phyloP scores from a whole-genome alignment of 208 protist genomes.

The Phytomonas francai region DNA sequence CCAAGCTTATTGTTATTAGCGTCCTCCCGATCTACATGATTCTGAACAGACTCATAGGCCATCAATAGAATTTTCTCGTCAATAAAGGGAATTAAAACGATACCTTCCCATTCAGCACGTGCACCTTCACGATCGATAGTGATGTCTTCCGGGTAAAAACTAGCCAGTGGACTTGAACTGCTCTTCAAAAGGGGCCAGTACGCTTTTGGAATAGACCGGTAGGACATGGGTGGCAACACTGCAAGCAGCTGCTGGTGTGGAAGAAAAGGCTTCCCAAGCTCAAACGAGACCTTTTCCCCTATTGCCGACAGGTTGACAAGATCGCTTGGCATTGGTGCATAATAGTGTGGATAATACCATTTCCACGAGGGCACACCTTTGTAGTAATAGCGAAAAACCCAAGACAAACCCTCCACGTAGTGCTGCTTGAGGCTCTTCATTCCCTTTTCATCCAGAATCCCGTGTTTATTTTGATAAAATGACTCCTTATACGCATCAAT shows the following conservation, averaged over 20 bases:
- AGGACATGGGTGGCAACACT: slow-evolving; percentile 95
- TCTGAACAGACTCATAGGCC: slow-evolving; percentile 72
- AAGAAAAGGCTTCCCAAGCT: slow-evolving; percentile 71
- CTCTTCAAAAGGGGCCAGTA: slow-evolving; percentile 82
- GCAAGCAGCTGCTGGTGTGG: slow-evolving; percentile 96
- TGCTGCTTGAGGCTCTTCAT: slow-evolving; percentile 64
- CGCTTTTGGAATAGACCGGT: slow-evolving; percentile 78
- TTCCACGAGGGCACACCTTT: slow-evolving; percentile 84
- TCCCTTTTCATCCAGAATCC: slow-evolving; percentile 42
- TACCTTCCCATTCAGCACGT: slow-evolving; percentile 84
- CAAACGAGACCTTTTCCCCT: slow-evolving; percentile 46
- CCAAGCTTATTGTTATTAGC: slow-evolving; percentile 56
- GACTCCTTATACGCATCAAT: slow-evolving; percentile 80
- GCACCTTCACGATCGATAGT: slow-evolving; percentile 85
- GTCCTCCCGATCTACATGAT: slow-evolving; percentile 58
- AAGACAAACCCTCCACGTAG: slow-evolving; percentile 85
- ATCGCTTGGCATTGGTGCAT: slow-evolving; percentile 88
- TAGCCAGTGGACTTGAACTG: slow-evolving; percentile 59
- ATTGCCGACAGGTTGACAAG: slow-evolving; percentile 70
- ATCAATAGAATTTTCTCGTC: slow-evolving; percentile 66
- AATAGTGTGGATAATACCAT: slow-evolving; percentile 92
- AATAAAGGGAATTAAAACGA: slow-evolving; percentile 90
- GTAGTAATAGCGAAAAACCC: slow-evolving; percentile 89
- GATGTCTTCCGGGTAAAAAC: slow-evolving; percentile 79
- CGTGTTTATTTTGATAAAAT: slow-evolving; percentile 84